A percentile compares a stretch with the other conserved stretches of the same genome.
phyloP scores from a whole-genome alignment of 2,329 filamentous ascomycete genomes.

The Fusarium xyrophilum region DNA sequence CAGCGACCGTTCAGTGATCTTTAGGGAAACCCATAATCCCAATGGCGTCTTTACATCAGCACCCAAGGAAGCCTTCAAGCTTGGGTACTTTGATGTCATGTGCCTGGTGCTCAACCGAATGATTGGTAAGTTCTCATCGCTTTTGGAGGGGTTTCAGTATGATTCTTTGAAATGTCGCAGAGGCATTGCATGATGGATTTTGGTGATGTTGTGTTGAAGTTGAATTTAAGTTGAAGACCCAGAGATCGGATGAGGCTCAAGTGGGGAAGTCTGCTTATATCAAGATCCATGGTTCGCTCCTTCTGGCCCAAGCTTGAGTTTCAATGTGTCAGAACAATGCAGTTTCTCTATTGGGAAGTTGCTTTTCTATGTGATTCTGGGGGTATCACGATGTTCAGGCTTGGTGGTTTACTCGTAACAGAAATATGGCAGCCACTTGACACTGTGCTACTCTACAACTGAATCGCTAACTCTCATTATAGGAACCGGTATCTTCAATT shows the following conservation, averaged over 20 bases:
- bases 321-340: slow-evolving; percentile 22
- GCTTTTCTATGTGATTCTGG: background rate
- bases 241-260: slow-evolving; percentile 17
- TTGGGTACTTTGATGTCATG: slow-evolving; percentile 48
- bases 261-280: slow-evolving; percentile 31
- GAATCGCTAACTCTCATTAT: slow-evolving; percentile 16
- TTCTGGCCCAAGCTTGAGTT: slow-evolving; percentile 21
- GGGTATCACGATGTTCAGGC: background rate
- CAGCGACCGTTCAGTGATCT: slow-evolving; percentile 30
- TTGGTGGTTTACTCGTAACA: background rate
- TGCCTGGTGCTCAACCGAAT: slow-evolving; percentile 49
- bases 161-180: background rate
- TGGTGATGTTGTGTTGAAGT: slow-evolving; percentile 29
- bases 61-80: slow-evolving; percentile 46
- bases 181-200: background rate
- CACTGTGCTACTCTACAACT: background rate
- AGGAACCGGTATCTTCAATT: slow-evolving; percentile 51
- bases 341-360: background rate
- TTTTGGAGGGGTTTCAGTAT: background rate
- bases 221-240: slow-evolving; percentile 27
- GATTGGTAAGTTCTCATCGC: slow-evolving; percentile 44
- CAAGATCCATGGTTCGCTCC: slow-evolving; percentile 19
- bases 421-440: background rate
- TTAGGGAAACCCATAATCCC: slow-evolving; percentile 29
- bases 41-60: slow-evolving; percentile 45